Base-by-base conservation (phyloP, 2,329 filamentous ascomycete species). In the Ascochyta lentis region DNA sequence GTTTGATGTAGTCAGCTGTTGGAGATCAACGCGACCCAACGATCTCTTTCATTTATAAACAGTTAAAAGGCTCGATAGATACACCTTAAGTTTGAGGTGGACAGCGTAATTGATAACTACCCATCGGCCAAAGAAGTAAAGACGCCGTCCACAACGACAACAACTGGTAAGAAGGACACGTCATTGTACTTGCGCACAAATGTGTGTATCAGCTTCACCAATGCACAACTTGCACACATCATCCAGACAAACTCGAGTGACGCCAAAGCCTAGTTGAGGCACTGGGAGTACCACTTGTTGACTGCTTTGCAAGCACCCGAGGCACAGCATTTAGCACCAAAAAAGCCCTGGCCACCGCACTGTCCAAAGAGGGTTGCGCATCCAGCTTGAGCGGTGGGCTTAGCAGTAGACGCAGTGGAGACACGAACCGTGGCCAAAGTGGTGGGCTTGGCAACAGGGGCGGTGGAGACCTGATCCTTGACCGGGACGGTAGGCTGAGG, bases 231-330 rank as follows among this genome's bases (percentile, higher is more conserved):
- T 34, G n/a, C 13, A 34, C 33, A 34, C n/a, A 13, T 13, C 13
- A 15, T 16, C 33, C 15, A 15, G 6, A 34, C 15, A 16, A 16
- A 34, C 33, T n/a, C 13, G 6, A 34, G 3, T 9, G n/a, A 15
- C 27, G 4, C 27, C 8, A 16, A n/a, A 16, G 33, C 35, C 13
- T 27, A 42, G 15, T 42, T 42, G 23, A 26, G 41, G 55, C 63
- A 65, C 54, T 65, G 61, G 6, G 61, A 63, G 55, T 65, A 65
- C 38, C 51, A 65, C 16, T 47, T 44, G 58, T 65, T 65, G 37
- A 49, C 38, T 13, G 39, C 31, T 53, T 64, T 63, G 63, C 63
- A 65, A 15, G 53, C 24, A 35, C 63, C 63, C 1, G 58, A 13
- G 22, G 59, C 34, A 54, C 63, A 66, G 56, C 59, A 58, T 16